These are phyloP conservation scores for Globisporangium uncinulatum DNA, from an alignment of 352 stramenopile species.

Conservation along the genomic window DNA sequence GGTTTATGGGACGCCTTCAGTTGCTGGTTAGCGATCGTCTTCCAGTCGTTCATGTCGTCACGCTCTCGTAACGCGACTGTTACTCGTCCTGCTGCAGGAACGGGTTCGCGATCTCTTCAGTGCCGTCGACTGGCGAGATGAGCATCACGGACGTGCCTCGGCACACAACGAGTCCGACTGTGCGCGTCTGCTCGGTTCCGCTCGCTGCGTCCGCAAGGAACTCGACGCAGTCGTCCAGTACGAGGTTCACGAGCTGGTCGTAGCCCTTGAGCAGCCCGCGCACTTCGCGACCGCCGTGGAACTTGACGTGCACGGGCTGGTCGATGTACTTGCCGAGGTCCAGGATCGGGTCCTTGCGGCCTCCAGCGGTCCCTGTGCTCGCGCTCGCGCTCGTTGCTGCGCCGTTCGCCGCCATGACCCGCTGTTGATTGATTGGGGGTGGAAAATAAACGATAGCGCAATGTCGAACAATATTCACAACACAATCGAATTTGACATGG, in stretches of 20 bases:
- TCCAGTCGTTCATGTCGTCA: background rate
- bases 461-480: background rate
- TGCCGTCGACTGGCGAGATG: conserved; percentile 88
- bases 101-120: conserved; percentile 90
- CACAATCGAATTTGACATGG: background rate
- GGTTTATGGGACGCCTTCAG: too few relatives aligned
- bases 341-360: conserved; percentile 85
- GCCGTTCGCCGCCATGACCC: conserved; percentile 60
- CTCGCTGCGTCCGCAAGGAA: conserved; percentile 89
- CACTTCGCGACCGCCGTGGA: conserved; percentile 91
- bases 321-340: conserved; percentile 95
- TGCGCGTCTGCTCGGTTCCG: conserved; percentile 88
- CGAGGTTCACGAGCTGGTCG: conserved; percentile 96
- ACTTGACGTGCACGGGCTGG: conserved; percentile 93
- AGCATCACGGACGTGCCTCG: conserved; percentile 90
- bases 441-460: background rate
- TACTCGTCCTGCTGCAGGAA: conserved; percentile 86
- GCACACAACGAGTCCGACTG: conserved; percentile 93
- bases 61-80: conserved; percentile 2
- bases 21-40: too few relatives aligned
- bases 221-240: conserved; percentile 95
- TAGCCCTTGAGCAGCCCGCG: conserved; percentile 93
- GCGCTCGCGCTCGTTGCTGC: conserved; percentile 14
- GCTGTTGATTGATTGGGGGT: background rate
- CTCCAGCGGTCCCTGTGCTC: conserved; percentile 17